Conservation (phyloP, 2,329 filamentous ascomycete species). For the Aurifilum marmelostoma region DNA sequence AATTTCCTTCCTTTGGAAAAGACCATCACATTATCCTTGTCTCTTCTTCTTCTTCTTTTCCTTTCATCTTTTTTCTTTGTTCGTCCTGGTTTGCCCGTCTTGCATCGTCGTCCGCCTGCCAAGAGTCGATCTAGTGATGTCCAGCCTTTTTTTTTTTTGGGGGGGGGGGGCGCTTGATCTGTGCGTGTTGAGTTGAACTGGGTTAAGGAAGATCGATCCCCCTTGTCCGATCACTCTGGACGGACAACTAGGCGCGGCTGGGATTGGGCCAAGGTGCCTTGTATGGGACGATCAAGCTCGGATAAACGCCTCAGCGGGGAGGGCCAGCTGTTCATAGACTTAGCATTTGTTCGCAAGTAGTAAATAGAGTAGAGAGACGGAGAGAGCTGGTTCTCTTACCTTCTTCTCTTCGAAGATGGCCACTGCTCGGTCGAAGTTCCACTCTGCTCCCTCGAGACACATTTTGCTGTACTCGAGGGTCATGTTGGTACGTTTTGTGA, state of each 20-base stretch:
- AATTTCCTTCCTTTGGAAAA: neutral
- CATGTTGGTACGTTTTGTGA: constrained; percentile 80
- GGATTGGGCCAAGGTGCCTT: neutral
- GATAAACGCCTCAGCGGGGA: constrained; percentile 27
- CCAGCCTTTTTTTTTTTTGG: neutral
- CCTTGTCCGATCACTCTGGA: neutral
- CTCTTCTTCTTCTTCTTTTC: neutral
- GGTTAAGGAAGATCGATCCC: neutral
- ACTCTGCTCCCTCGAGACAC: constrained; percentile 78
- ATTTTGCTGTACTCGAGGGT: constrained; percentile 76
- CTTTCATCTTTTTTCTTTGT: constrained; percentile 1
- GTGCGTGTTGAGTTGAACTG: neutral
- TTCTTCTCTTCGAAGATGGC: constrained; percentile 76
- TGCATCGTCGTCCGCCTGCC: neutral
- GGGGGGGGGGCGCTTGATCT: neutral
- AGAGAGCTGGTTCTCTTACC: constrained; percentile 56
- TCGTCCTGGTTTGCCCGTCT: neutral
- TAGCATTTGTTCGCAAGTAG: constrained; percentile 29
- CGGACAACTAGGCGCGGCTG: neutral
- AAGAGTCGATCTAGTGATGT: neutral
- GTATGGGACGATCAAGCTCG: constrained; percentile 15
- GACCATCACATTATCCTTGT: neutral
- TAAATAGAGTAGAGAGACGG: constrained; percentile 20
- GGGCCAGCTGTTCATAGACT: constrained; percentile 18
- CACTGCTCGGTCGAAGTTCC: constrained; percentile 78